phyloP scores from a whole-genome alignment of 2,329 filamentous ascomycete genomes.

The Periconia digitata region DNA sequence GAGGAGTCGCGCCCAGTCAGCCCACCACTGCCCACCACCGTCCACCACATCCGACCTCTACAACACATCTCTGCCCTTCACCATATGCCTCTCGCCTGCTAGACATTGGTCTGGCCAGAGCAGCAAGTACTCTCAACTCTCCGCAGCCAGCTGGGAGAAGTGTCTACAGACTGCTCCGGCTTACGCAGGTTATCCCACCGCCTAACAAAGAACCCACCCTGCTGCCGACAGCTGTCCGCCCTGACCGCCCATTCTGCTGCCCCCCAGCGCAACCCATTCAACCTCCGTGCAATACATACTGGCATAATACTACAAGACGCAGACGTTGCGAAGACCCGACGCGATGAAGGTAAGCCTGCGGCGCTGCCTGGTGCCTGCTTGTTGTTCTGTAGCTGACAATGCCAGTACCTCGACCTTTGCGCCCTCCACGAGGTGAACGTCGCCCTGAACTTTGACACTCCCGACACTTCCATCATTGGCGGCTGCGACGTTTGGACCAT shows the following conservation, averaged over 20 bases:
- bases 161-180: constrained; percentile 41
- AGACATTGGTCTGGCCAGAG: constrained; percentile 43
- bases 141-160: constrained; percentile 46
- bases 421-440: constrained; percentile 90
- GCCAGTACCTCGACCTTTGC: constrained; percentile 84
- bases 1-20: too few species aligned
- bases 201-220: constrained; percentile 29
- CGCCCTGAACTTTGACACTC: constrained; percentile 93
- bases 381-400: constrained; percentile 30
- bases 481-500: constrained; percentile 97
- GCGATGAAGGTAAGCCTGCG: constrained; percentile 42
- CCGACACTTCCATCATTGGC: constrained; percentile 87
- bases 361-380: constrained; percentile 23
- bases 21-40: constrained; percentile 15
- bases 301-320: background rate
- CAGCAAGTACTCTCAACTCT: constrained; percentile 41
- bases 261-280: background rate
- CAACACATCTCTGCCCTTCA: background rate
- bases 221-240: background rate
- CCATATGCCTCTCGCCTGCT: constrained; percentile 39
- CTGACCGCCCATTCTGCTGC: background rate
- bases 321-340: constrained; percentile 10
- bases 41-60: constrained; percentile 8
- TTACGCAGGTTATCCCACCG: constrained; percentile 36
- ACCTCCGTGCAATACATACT: background rate